Conservation (phyloP, 179 eudicot species). For the Nepenthes alata region DNA sequence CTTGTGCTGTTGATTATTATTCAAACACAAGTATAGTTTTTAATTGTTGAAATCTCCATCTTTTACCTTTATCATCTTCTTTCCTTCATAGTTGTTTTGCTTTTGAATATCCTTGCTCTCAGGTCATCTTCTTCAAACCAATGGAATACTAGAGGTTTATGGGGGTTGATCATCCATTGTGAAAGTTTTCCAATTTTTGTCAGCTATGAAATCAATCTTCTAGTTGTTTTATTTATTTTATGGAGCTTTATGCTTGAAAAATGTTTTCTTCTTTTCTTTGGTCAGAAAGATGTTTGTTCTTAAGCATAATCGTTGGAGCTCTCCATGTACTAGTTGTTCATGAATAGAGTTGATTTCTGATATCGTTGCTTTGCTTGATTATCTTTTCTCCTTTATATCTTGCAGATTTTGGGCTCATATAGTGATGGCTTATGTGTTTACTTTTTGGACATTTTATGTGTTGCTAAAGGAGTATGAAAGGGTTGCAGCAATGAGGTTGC, state of each 20-base stretch:
- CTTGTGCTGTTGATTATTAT: too few species aligned
- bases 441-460: slow-evolving; percentile 78
- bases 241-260: slow-evolving; percentile 2
- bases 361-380: neutral
- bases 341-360: too few species aligned
- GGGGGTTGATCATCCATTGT: too few species aligned
- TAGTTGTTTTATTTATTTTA: neutral
- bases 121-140: too few species aligned
- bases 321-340: too few species aligned
- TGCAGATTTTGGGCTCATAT: slow-evolving; percentile 91
- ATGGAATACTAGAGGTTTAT: too few species aligned
- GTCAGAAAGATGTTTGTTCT: neutral
- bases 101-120: too few species aligned
- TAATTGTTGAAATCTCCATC: neutral
- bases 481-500: slow-evolving; percentile 72
- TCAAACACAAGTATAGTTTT: too few species aligned
- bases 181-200: too few species aligned
- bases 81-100: too few species aligned
- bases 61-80: neutral
- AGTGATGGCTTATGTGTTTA: slow-evolving; percentile 66
- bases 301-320: neutral
- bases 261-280: neutral
- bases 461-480: slow-evolving; percentile 61
- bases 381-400: neutral
- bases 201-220: too few species aligned